Evolutionary conservation across 2,329 filamentous ascomycete species (phyloP), one percentile per base, ranked within the genome.

Genomic region (Amauroascus verrucosus): DNA sequence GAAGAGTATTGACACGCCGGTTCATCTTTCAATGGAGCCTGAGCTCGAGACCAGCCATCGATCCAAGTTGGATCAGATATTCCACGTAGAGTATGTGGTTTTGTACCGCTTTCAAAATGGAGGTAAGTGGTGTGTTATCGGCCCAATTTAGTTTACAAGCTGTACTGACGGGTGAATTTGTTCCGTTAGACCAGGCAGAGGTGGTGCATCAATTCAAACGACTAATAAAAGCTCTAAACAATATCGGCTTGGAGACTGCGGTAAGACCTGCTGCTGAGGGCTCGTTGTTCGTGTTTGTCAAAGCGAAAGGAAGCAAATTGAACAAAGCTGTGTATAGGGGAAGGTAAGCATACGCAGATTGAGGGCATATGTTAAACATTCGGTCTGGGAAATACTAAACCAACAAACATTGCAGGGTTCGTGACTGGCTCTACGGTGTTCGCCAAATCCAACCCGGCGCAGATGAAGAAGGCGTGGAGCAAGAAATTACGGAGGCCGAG

Each of bases 341-440:
- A 53, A 82, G 82, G 82, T 82, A 65, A 33, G 63, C 54, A 14
- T n/a, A 16, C 6, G n/a, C n/a, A 9, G 14, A 13, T 6, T 6
- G 8, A 14, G 33, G 7, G 11, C 33, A 7, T 32, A 32, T 32
- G 6, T 32, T 32, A 35, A 7, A 35, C 33, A 7, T 13, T 8
- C 46, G 7, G 6, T 16, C 24, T 28, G 35, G 14, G 24, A 18
- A 6, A 13, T 30, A 30, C 4, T 9, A 5, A 30, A 3, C 62
- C 50, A 11, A 55, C 35, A 38, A 3, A 7, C 44, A 8, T 20
- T 33, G 6, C 54, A 86, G 93, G 59, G 83, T 96, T 16, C 86
- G 89, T 65, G 93, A 97, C 71, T 98, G 90, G 88, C 81, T 97
- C 32, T 85, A 93, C 66, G 89, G 90, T 50, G 85, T 96, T 52